A percentile compares a stretch with the other conserved stretches of the same genome.
phyloP scores from a whole-genome alignment of 345 rosid species.

The Kernera saxatilis region DNA sequence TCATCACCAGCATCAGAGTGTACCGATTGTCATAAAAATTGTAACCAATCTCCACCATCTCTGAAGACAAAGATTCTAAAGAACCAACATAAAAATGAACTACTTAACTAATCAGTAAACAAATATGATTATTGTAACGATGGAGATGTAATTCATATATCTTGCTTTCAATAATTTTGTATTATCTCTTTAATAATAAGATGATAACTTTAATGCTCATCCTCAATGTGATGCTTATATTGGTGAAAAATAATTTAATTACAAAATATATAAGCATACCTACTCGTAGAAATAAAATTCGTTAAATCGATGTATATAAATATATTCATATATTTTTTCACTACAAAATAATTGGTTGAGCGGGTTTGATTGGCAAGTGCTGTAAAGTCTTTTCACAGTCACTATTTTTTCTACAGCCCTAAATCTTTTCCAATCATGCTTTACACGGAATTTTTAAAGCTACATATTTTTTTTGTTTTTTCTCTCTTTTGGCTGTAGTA shows the following conservation, averaged over 20 bases:
- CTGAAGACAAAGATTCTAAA: background rate
- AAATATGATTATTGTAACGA: background rate
- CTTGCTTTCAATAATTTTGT: background rate
- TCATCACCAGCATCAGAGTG: background rate
- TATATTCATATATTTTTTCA: too few species aligned
- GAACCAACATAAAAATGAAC: background rate
- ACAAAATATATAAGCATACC: background rate
- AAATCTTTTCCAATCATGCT: too few species aligned
- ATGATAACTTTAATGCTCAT: background rate
- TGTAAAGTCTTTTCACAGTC: too few species aligned
- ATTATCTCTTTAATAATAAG: background rate
- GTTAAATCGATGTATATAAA: too few species aligned
- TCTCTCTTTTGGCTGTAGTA: too few species aligned
- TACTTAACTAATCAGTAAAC: background rate
- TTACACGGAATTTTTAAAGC: too few species aligned
- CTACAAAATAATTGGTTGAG: too few species aligned
- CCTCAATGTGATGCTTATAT: background rate
- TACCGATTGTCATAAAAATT: background rate
- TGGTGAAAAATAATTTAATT: background rate
- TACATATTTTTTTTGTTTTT: too few species aligned
- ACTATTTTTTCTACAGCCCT: too few species aligned
- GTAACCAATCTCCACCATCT: background rate
- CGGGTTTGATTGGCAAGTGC: too few species aligned
- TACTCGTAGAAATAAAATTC: too few species aligned
- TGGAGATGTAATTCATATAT: background rate